These are phyloP conservation scores for Gossypium trilobum DNA, from an alignment of 441 rosid genomes.

Conservation along the genomic window DNA sequence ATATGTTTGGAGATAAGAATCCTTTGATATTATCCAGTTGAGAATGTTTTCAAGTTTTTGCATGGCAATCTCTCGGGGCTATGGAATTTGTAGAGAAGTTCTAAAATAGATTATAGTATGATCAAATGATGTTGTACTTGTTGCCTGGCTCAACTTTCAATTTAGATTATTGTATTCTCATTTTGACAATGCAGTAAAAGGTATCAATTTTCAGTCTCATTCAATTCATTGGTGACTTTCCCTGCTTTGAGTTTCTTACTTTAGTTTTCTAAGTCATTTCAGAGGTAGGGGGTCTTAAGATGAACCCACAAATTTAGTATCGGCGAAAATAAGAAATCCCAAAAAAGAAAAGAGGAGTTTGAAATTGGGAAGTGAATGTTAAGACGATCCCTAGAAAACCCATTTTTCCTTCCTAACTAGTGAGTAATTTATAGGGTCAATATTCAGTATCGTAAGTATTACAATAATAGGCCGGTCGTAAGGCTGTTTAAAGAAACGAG, in stretches of 20 bases:
- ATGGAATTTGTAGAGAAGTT: background rate
- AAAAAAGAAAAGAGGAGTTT: background rate
- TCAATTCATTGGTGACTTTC: background rate
- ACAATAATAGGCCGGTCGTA: background rate
- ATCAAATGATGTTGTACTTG: background rate
- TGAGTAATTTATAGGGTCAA: too few relatives aligned
- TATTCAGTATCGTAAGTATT: too few relatives aligned
- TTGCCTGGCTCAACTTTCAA: background rate
- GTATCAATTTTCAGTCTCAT: background rate
- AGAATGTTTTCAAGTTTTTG: slow-evolving; percentile 13
- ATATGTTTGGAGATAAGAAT: slow-evolving; percentile 41
- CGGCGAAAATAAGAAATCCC: background rate
- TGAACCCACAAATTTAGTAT: background rate
- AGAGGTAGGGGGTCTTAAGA: background rate
- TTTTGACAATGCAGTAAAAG: background rate
- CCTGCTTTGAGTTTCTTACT: slow-evolving; percentile 3
- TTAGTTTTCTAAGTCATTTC: background rate
- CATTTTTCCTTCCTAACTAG: background rate
- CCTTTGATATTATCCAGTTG: slow-evolving; percentile 48
- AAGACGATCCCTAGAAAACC: background rate
- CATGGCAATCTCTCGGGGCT: background rate
- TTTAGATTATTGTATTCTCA: background rate
- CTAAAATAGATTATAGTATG: too few relatives aligned
- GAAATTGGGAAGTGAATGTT: background rate
- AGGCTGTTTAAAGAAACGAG: background rate